Evolutionary conservation across 2,329 filamentous ascomycete species (phyloP).

Genomic region (Aureobasidium uvarum): DNA sequence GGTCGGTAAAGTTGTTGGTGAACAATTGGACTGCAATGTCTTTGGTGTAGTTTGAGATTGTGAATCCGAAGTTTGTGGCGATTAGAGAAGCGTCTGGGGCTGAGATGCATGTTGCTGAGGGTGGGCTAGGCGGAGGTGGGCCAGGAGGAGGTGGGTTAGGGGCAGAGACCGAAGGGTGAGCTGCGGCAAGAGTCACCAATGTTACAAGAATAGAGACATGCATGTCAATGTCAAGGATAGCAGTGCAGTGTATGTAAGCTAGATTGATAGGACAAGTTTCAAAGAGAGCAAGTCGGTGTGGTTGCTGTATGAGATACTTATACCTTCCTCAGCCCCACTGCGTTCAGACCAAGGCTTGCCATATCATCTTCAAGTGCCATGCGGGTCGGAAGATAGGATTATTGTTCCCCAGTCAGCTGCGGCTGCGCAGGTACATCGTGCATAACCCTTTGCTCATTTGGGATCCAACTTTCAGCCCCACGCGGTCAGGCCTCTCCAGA

Average conservation of each 20-base stretch:
- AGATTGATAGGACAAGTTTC: no score
- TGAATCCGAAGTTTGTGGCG: slow-evolving; percentile 34
- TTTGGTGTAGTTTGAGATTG: slow-evolving; percentile 35
- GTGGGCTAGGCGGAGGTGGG: not conserved
- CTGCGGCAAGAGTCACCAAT: not conserved
- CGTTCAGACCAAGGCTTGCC: not conserved
- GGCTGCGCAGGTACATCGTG: no score
- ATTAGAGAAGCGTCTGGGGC: slow-evolving; percentile 32
- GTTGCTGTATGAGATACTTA: not conserved
- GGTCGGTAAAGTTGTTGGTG: slow-evolving; percentile 35
- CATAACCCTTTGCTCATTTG: no score
- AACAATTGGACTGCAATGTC: slow-evolving; percentile 33
- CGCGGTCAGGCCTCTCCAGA: no score
- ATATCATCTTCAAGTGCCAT: not conserved
- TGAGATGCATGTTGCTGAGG: slow-evolving; percentile 31
- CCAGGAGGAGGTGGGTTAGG: not conserved
- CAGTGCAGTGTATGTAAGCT: no score
- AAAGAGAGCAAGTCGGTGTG: not conserved
- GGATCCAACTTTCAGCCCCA: no score
- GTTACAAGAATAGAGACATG: not conserved
- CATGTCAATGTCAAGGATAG: not conserved
- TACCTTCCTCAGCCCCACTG: not conserved
- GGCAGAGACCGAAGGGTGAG: not conserved
- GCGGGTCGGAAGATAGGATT: slow-evolving; percentile 2
- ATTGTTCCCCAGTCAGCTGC: slow-evolving; percentile 1